Base-by-base conservation (phyloP, 2,329 filamentous ascomycete species). In the Cladorrhinum sp. region DNA sequence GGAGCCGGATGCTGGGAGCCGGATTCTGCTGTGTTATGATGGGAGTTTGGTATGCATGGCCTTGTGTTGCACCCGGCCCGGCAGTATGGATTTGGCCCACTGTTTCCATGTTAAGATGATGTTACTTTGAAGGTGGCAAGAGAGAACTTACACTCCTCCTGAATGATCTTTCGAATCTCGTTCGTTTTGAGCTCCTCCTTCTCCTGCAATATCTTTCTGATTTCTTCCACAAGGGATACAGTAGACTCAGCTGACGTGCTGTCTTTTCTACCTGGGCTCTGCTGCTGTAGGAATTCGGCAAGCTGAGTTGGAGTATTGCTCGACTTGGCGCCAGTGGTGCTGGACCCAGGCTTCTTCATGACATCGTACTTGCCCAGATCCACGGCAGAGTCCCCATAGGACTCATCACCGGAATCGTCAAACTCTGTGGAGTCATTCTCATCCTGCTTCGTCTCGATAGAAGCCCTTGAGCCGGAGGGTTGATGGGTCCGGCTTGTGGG, bases 121-220 rank as follows among this genome's bases (percentile, higher is more conserved):
- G 4, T 18, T 20, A 20, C 42, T 42, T n/a, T n/a, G 16, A 46
- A 8, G 42, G n/a, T 46, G 12, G 3, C n/a, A 10, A 3, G 16
- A 4, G 14, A 36, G 5, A 20, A 39, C 64, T 2, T 65, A 65
- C 65, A 56, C 59, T 66, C 63, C 50, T 65, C 60, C 24, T 64
- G 56, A 57, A 65, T 65, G 24, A 65, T 65, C 58, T 65, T 65
- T 18, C 61, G 59, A 57, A 66, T 62, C 51, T 66, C 59, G 4
- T 28, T 53, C 2, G 42, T 20, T 16, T 46, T 46, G n/a, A 46
- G 3, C 18, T 46, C 42, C 10, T 46, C 42, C 42, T 46, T 46
- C 42, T 46, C 42, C 14, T 46, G 16, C 16, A 46, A 16, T 8
- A 46, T 46, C 42, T 46, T 46, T 46, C 42, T 46, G 42, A 46